Percentiles rank a stretch among this genome's conserved stretches.
Evolutionary conservation across 169 alveolate species (phyloP).

Genomic region (Cryptosporidium felis): DNA sequence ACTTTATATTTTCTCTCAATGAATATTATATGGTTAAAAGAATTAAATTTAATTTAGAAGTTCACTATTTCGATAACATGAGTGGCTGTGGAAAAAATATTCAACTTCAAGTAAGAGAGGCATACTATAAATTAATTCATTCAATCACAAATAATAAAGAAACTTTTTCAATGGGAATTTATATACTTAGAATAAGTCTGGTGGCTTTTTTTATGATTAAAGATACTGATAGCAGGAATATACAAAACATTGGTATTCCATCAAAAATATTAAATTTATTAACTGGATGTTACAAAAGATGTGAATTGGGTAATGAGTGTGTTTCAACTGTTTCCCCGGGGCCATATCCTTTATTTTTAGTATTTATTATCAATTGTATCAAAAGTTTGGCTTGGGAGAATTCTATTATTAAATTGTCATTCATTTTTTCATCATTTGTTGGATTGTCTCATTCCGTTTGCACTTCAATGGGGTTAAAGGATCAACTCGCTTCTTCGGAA

Average conservation of each 20-base stretch:
- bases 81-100: slow-evolving; percentile 74
- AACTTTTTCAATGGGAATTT: slow-evolving; percentile 55
- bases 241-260: slow-evolving; percentile 11
- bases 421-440: slow-evolving; percentile 19
- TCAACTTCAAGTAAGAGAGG: slow-evolving; percentile 69
- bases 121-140: slow-evolving; percentile 32
- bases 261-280: slow-evolving; percentile 63
- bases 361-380: background rate
- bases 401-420: slow-evolving; percentile 1
- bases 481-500: background rate
- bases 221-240: background rate
- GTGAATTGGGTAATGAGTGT: slow-evolving; percentile 26
- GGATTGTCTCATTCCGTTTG: slow-evolving; percentile 26
- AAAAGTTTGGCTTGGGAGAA: slow-evolving; percentile 1
- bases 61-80: slow-evolving; percentile 14
- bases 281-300: slow-evolving; percentile 71
- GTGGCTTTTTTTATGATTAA: slow-evolving; percentile 70
- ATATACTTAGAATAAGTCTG: slow-evolving; percentile 59
- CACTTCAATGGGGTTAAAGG: background rate
- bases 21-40: background rate
- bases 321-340: slow-evolving; percentile 24
- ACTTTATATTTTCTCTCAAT: background rate
- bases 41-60: background rate
- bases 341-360: slow-evolving; percentile 18
- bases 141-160: slow-evolving; percentile 39